Percentiles rank a stretch among this genome's conserved stretches.
phyloP scores from a whole-genome alignment of 2,329 filamentous ascomycete species.

The Bretziella fagacearum region DNA sequence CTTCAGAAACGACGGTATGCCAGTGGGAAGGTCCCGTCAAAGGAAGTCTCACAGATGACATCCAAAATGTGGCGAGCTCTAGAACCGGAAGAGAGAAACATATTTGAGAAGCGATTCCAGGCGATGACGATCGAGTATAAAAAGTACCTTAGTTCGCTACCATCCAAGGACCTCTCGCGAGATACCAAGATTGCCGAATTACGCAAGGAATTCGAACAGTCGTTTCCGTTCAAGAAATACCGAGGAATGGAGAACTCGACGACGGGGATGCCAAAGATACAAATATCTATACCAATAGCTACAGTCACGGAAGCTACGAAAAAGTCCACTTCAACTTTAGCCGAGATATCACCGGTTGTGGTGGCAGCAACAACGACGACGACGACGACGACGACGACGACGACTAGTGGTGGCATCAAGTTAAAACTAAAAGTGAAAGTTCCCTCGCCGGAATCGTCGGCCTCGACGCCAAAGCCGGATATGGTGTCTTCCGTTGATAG shows the following conservation, averaged over 20 bases:
- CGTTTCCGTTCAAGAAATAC: neutral
- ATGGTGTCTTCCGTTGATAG: neutral
- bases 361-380: too few species aligned
- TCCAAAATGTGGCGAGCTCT: conserved; percentile 84
- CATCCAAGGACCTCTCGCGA: neutral
- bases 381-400: too few species aligned
- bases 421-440: conserved; percentile 1
- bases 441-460: neutral
- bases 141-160: conserved; percentile 18
- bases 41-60: conserved; percentile 34
- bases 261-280: too few species aligned
- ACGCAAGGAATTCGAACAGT: neutral
- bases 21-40: conserved; percentile 11
- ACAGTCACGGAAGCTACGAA: too few species aligned
- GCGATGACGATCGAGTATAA: conserved; percentile 42
- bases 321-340: too few species aligned
- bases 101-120: conserved; percentile 49
- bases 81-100: conserved; percentile 57
- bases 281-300: too few species aligned
- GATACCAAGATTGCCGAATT: neutral
- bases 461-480: neutral
- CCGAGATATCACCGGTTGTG: too few species aligned
- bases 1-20: conserved; percentile 26
- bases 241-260: too few species aligned
- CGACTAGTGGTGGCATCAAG: neutral